Evolutionary conservation across 2,329 filamentous ascomycete genomes (phyloP), one percentile per base, ranked within the genome.

Genomic region (Colletotrichum phormii): DNA sequence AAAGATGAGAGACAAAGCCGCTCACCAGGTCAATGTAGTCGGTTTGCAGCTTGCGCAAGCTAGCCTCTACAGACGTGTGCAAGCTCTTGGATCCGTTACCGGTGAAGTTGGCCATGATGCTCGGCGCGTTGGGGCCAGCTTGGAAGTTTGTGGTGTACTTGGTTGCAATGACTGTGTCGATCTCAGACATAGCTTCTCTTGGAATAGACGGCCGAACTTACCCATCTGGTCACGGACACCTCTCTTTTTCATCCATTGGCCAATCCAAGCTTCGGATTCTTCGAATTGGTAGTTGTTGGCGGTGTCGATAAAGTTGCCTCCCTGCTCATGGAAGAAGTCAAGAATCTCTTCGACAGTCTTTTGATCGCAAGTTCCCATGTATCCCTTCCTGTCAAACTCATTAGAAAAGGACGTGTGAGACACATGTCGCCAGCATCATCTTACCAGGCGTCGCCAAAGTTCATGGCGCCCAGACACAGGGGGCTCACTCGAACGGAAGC

Each of bases 251-350:
- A 93, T 92, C 91, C 92, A 94, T 76, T 92, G 90, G 46, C 92
- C 92, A 69, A 94, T 84, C 89, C 91, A 92, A 64, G 77, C 80
- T 80, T 94, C 92, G 1, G 89, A 89, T 79, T 93, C 86, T 72
- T 84, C 85, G 67, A 85, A 82, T 76, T 93, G 91, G 81, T 94
- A 94, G 80, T 91, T 91, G 82, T 90, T 92, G 71, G 91, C 78
- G 0, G 91, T 93, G 79, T 94, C 93, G 77, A 94, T 91, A 80
- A 94, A 94, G 82, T 94, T 94, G 29, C 93, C 92, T 71, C 88
- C 80, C 58, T 90, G 86, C 6, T 87, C 86, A 72, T 88, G 89
- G 81, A 89, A 94, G 78, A 88, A 89, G 77, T 94, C 92, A 9
- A 94, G 86, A 31, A 94, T 89, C 24, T 85, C 83, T 75, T 93